Conservation (phyloP, 371 early-diverging fungal genomes). For the Apophysomyces trapeziformis region DNA sequence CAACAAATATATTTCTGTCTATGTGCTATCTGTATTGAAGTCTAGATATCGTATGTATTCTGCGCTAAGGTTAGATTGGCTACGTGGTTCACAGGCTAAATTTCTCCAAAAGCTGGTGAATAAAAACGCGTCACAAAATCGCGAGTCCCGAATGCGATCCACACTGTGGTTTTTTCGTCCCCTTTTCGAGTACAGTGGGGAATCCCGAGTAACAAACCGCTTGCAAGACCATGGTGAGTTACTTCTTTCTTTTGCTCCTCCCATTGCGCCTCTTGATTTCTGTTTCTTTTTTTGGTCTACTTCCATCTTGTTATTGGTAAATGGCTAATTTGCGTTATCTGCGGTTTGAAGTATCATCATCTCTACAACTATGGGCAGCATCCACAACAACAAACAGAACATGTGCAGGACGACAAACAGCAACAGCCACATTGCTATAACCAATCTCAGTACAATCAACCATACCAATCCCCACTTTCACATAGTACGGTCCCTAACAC, state of each 20-base stretch:
- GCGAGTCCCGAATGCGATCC: too few species aligned
- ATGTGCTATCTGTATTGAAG: too few species aligned
- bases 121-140: too few species aligned
- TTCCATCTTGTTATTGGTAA: not conserved
- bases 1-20: too few species aligned
- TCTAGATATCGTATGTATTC: too few species aligned
- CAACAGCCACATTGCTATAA: conserved; percentile 7
- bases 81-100: too few species aligned
- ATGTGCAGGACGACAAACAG: conserved; percentile 1
- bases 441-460: not conserved
- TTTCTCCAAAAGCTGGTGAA: too few species aligned
- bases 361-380: conserved; percentile 1
- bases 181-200: conserved; percentile 3
- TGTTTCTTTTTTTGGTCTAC: not conserved
- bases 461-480: conserved; percentile 7
- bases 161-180: not conserved
- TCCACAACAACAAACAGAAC: not conserved
- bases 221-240: not conserved
- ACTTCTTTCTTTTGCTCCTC: not conserved
- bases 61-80: too few species aligned
- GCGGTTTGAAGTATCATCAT: not conserved
- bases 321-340: too few species aligned
- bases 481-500: conserved; percentile 1
- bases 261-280: not conserved
- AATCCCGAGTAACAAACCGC: not conserved